phyloP scores from a whole-genome alignment of 1,284 basidiomycete species.

The Boletus sp. region DNA sequence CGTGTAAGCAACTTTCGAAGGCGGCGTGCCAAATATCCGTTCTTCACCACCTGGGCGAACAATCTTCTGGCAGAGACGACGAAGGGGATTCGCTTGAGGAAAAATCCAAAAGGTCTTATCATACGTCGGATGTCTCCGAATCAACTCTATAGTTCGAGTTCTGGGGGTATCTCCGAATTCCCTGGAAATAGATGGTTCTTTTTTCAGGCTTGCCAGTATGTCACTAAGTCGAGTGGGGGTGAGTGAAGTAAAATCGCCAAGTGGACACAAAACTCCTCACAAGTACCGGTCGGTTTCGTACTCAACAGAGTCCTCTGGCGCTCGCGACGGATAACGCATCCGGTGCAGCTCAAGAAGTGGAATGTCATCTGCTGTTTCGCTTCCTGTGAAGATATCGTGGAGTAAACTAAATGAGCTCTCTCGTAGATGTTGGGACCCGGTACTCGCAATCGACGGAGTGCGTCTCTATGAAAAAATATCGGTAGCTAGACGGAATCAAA shows the following conservation, averaged over 20 bases:
- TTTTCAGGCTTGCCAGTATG: slow-evolving; percentile 58
- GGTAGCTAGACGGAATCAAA: neutral
- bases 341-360: slow-evolving; percentile 56
- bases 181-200: slow-evolving; percentile 45
- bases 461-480: slow-evolving; percentile 14
- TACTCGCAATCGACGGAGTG: slow-evolving; percentile 6
- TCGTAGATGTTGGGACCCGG: slow-evolving; percentile 45
- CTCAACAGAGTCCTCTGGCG: slow-evolving; percentile 41
- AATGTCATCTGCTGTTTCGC: slow-evolving; percentile 52
- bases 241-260: neutral
- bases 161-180: slow-evolving; percentile 59
- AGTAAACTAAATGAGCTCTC: slow-evolving; percentile 56
- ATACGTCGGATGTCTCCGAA: slow-evolving; percentile 84
- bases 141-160: slow-evolving; percentile 86
- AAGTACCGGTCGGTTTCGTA: slow-evolving; percentile 70
- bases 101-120: slow-evolving; percentile 92
- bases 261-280: slow-evolving; percentile 39
- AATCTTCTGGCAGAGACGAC: slow-evolving; percentile 79
- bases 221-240: slow-evolving; percentile 43
- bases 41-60: slow-evolving; percentile 83
- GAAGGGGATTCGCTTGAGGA: slow-evolving; percentile 74
- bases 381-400: slow-evolving; percentile 66
- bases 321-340: slow-evolving; percentile 41
- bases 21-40: slow-evolving; percentile 73
- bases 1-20: slow-evolving; percentile 64